These are phyloP conservation scores for Citrullus mucosospermus DNA, from an alignment of 306 rosid species.

Conservation along the genomic window DNA sequence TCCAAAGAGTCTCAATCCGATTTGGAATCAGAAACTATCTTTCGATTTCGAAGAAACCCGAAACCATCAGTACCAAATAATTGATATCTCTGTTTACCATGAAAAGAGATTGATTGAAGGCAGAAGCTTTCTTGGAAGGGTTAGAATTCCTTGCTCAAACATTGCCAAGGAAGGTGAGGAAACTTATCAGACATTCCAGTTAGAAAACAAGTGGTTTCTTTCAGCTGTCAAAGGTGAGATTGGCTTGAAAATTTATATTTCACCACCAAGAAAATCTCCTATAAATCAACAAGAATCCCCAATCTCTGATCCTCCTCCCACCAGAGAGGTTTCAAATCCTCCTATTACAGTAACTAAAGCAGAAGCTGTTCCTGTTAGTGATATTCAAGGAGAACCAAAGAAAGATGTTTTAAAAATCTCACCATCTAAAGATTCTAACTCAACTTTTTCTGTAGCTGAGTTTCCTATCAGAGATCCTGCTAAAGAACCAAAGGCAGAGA, in stretches of 20 bases:
- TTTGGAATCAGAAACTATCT: conserved; percentile 38
- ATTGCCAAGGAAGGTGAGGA: conserved; percentile 48
- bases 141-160: conserved; percentile 53
- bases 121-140: conserved; percentile 43
- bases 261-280: conserved; percentile 17
- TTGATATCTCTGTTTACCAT: conserved; percentile 38
- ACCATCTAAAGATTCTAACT: conserved; percentile 6
- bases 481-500: conserved; percentile 17
- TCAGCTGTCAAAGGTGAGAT: conserved; percentile 64
- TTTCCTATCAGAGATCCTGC: conserved; percentile 5
- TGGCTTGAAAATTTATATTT: conserved; percentile 50
- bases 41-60: conserved; percentile 30
- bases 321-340: conserved; percentile 11
- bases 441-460: conserved; percentile 7
- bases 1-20: conserved; percentile 55
- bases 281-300: conserved; percentile 13
- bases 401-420: conserved; percentile 1
- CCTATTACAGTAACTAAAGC: conserved; percentile 9
- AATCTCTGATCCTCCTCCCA: conserved; percentile 2
- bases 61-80: conserved; percentile 27
- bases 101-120: conserved; percentile 29
- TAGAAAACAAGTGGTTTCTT: conserved; percentile 45
- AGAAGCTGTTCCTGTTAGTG: conserved; percentile 1
- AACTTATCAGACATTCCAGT: conserved; percentile 44
- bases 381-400: conserved; percentile 10